These are phyloP conservation scores for Ceratobasidium sp. DNA, from an alignment of 1,284 basidiomycete species.

Conservation along the genomic window DNA sequence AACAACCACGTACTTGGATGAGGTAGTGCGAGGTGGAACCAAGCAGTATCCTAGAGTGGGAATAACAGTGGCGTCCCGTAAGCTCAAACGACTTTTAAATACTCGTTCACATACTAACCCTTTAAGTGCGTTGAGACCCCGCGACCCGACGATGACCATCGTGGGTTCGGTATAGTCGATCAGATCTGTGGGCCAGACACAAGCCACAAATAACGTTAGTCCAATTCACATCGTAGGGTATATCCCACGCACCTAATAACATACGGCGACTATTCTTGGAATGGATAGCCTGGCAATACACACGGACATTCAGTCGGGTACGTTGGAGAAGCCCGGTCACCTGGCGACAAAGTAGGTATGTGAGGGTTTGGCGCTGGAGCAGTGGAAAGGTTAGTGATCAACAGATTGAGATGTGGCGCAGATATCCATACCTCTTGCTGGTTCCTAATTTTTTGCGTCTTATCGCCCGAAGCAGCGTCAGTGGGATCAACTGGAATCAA, in stretches of 20 bases:
- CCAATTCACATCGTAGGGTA: neutral
- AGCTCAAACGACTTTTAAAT: constrained; percentile 8
- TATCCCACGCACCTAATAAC: constrained; percentile 73
- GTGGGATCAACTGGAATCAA: constrained; percentile 77
- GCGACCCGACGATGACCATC: constrained; percentile 95
- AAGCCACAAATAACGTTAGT: neutral
- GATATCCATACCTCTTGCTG: constrained; percentile 82
- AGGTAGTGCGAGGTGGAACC: constrained; percentile 98
- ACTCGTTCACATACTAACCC: constrained; percentile 67
- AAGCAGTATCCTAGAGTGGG: constrained; percentile 77
- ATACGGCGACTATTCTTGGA: constrained; percentile 95
- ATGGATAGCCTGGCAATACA: constrained; percentile 95
- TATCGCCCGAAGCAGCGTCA: constrained; percentile 72
- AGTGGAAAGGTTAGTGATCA: constrained; percentile 34
- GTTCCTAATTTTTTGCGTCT: constrained; percentile 77
- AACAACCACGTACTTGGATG: constrained; percentile 68
- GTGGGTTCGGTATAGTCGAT: constrained; percentile 91
- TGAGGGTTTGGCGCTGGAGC: constrained; percentile 81
- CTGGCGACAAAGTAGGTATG: constrained; percentile 88
- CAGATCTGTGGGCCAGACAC: constrained; percentile 66
- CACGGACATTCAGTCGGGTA: constrained; percentile 85
- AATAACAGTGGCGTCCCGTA: neutral
- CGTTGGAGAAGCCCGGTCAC: constrained; percentile 90
- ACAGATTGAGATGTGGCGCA: constrained; percentile 19
- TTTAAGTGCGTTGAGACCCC: constrained; percentile 89